These are phyloP conservation scores for Epichloe uncinata DNA, from an alignment of 2,329 filamentous ascomycete genomes.

Conservation along the genomic window DNA sequence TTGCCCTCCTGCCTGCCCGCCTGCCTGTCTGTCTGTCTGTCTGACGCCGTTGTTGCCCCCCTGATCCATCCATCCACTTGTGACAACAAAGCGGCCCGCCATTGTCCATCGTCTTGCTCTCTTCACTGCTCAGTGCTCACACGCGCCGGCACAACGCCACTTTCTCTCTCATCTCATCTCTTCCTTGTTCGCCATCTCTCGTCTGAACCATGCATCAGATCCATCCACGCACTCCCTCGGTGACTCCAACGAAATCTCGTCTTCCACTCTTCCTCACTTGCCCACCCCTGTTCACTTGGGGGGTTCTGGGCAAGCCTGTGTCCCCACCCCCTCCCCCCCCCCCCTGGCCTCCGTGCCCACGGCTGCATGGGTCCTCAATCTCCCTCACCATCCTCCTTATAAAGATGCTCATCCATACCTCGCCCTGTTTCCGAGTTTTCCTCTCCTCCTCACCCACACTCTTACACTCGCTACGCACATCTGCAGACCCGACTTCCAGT, in stretches of 20 bases:
- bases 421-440: conserved; percentile 15
- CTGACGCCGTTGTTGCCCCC: neutral
- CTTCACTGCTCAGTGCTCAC: neutral
- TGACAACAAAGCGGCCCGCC: neutral
- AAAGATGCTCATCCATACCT: conserved; percentile 32
- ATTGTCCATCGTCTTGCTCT: neutral
- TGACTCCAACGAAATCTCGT: conserved; percentile 3
- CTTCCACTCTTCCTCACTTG: neutral
- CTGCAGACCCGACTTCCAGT: conserved; percentile 39
- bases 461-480: conserved; percentile 27
- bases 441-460: conserved; percentile 36
- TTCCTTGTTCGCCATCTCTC: neutral
- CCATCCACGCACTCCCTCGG: neutral
- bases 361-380: conserved; percentile 5
- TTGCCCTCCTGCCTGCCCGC: neutral
- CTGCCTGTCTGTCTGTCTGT: neutral
- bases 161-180: too few species aligned
- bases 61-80: neutral
- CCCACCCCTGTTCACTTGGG: conserved; percentile 5
- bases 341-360: conserved; percentile 6
- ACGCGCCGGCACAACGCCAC: too few species aligned
- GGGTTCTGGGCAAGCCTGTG: neutral
- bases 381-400: conserved; percentile 23
- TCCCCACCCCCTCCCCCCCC: conserved; percentile 4
- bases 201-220: neutral